phyloP scores from a whole-genome alignment of 2,329 filamentous ascomycete species.

The Diplodia corticola region DNA sequence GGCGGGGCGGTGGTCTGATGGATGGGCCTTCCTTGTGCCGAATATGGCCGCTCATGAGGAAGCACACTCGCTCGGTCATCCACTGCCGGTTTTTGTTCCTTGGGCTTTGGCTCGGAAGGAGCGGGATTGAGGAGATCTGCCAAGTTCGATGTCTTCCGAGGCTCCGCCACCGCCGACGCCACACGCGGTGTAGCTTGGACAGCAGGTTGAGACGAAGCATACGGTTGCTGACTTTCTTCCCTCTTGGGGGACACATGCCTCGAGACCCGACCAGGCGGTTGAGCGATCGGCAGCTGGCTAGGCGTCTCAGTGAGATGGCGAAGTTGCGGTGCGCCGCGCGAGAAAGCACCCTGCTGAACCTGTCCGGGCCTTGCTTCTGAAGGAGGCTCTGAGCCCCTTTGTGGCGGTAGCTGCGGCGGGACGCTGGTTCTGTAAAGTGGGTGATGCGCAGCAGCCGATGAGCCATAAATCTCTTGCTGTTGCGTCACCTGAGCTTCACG shows the following conservation, averaged over 20 bases:
- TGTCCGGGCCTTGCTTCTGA: conserved; percentile 36
- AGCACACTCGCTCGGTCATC: conserved; percentile 14
- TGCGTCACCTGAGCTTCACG: conserved; percentile 7
- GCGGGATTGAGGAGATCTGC: conserved; percentile 40
- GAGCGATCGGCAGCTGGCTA: conserved; percentile 27
- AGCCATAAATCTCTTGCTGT: conserved; percentile 1
- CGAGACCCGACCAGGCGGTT: conserved; percentile 13
- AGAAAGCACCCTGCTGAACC: conserved; percentile 30
- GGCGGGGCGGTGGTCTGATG: conserved; percentile 15
- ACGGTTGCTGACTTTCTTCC: conserved; percentile 19
- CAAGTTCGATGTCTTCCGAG: conserved; percentile 38
- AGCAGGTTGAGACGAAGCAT: background rate
- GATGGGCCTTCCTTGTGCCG: conserved; percentile 14
- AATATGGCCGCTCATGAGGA: conserved; percentile 16
- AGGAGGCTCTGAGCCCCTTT: conserved; percentile 28
- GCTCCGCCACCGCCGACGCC: conserved; percentile 30
- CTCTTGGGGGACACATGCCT: conserved; percentile 15
- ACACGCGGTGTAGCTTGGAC: conserved; percentile 9
- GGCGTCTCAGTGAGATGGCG: conserved; percentile 31
- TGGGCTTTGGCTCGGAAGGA: conserved; percentile 13
- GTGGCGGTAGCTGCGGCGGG: background rate
- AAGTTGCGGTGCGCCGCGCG: conserved; percentile 24
- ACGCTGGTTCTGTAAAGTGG: conserved; percentile 33
- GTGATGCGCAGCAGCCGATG: conserved; percentile 13
- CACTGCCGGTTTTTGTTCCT: conserved; percentile 7